These are phyloP conservation scores for Syncephalastrum racemosum DNA, from an alignment of 371 early-diverging fungal species.

Conservation along the genomic window DNA sequence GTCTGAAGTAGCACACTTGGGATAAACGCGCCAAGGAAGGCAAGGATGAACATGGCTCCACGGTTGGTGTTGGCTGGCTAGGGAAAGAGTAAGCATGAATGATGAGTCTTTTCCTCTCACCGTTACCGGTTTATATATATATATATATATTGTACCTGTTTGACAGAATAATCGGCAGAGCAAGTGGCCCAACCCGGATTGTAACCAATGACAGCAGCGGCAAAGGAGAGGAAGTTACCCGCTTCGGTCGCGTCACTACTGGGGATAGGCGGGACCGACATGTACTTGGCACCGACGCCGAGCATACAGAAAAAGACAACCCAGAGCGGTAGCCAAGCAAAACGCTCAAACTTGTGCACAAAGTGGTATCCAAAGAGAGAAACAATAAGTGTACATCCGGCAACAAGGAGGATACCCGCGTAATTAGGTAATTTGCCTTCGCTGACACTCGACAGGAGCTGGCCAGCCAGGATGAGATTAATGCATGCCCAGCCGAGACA, in stretches of 20 bases:
- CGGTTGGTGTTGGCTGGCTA: conserved; percentile 12
- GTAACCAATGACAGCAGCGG: conserved; percentile 23
- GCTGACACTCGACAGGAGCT: background rate
- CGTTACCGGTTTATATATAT: too few species aligned
- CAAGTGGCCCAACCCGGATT: conserved; percentile 29
- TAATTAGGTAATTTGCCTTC: background rate
- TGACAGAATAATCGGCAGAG: conserved; percentile 34
- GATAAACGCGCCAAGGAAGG: conserved; percentile 31
- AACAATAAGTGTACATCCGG: conserved; percentile 15
- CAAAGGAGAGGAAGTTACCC: conserved; percentile 3
- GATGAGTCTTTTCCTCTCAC: background rate
- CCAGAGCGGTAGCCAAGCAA: conserved; percentile 28
- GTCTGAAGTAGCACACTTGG: conserved; percentile 25
- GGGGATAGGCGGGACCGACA: conserved; percentile 1
- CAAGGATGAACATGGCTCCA: conserved; percentile 13
- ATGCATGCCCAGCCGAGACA: conserved; percentile 6
- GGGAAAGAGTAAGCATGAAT: background rate
- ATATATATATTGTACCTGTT: conserved; percentile 16
- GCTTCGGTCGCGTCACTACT: background rate
- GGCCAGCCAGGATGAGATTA: conserved; percentile 1
- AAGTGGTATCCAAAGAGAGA: conserved; percentile 30
- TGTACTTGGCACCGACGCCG: conserved; percentile 10
- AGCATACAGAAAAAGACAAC: conserved; percentile 29
- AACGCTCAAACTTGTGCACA: conserved; percentile 30
- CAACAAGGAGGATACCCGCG: conserved; percentile 5